Conservation (phyloP, 164 flowering plant species). For the Macadamia integrifolia region DNA sequence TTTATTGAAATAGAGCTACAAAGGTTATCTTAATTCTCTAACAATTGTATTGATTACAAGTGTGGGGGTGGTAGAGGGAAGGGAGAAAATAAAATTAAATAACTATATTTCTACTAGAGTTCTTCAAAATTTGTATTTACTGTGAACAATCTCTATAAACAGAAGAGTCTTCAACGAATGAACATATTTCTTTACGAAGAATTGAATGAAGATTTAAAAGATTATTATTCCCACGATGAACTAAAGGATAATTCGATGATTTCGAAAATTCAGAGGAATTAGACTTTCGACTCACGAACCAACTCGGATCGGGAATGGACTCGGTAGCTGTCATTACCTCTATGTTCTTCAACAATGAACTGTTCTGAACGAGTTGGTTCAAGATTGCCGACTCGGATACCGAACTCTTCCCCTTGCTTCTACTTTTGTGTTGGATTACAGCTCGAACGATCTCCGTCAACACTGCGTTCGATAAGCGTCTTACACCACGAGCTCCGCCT, state of each 20-base stretch:
- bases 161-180: neutral
- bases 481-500: slow-evolving; percentile 65
- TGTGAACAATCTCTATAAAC: neutral
- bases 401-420: slow-evolving; percentile 13
- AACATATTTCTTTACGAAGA: neutral
- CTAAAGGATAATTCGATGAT: neutral
- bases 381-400: slow-evolving; percentile 52
- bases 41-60: too few relatives aligned
- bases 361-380: slow-evolving; percentile 57
- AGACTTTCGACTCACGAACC: slow-evolving; percentile 6
- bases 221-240: neutral
- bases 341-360: slow-evolving; percentile 34
- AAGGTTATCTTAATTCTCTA: too few relatives aligned
- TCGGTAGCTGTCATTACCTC: slow-evolving; percentile 30
- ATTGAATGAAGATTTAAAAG: neutral
- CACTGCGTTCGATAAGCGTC: slow-evolving; percentile 53
- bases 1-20: too few relatives aligned
- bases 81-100: too few relatives aligned
- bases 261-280: neutral
- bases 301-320: slow-evolving; percentile 37
- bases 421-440: slow-evolving; percentile 49
- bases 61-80: too few relatives aligned
- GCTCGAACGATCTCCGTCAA: slow-evolving; percentile 58
- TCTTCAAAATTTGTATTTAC: neutral
- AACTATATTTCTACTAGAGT: neutral